Percentiles rank a stretch among this genome's conserved stretches.
These are phyloP conservation scores for Centella asiatica DNA, from an alignment of 129 eudicot species.

Conservation along the genomic window DNA sequence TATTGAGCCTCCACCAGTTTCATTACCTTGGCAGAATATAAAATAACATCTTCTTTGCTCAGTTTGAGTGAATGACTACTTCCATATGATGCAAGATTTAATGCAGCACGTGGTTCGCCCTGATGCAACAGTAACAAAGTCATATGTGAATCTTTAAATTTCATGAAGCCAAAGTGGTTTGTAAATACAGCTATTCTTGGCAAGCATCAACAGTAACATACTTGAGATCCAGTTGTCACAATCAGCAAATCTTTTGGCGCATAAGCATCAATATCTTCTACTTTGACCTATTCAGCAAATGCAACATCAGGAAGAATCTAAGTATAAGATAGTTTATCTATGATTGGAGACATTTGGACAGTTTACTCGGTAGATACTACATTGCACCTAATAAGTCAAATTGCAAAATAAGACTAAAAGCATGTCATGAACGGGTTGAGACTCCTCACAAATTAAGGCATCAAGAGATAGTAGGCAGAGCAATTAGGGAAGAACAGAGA, in stretches of 20 bases:
- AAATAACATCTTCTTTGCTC: conserved; percentile 81
- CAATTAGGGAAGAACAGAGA: too few relatives aligned
- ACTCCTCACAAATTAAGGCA: too few relatives aligned
- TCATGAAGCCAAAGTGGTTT: conserved; percentile 5
- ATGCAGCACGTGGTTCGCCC: conserved; percentile 99
- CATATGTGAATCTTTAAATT: conserved; percentile 12
- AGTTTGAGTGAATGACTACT: conserved; percentile 94
- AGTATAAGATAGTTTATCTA: background rate
- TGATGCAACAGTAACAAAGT: conserved; percentile 42
- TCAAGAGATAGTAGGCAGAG: too few relatives aligned
- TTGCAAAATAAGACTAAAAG: too few relatives aligned
- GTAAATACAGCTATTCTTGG: background rate
- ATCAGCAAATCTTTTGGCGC: conserved; percentile 93
- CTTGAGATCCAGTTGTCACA: conserved; percentile 98
- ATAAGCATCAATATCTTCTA: conserved; percentile 92
- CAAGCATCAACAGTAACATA: conserved; percentile 27
- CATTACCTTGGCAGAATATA: conserved; percentile 94
- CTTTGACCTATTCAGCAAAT: conserved; percentile 55
- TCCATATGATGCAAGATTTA: conserved; percentile 93
- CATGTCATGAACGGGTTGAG: too few relatives aligned
- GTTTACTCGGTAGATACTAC: background rate
- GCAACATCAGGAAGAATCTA: background rate
- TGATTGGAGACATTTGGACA: background rate
- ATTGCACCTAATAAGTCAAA: too few relatives aligned
- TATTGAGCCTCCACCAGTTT: background rate